Percentiles rank a stretch among this genome's conserved stretches.
Evolutionary conservation across 164 flowering plant genomes (phyloP).

Genomic region (Magnolia changhungtana): DNA sequence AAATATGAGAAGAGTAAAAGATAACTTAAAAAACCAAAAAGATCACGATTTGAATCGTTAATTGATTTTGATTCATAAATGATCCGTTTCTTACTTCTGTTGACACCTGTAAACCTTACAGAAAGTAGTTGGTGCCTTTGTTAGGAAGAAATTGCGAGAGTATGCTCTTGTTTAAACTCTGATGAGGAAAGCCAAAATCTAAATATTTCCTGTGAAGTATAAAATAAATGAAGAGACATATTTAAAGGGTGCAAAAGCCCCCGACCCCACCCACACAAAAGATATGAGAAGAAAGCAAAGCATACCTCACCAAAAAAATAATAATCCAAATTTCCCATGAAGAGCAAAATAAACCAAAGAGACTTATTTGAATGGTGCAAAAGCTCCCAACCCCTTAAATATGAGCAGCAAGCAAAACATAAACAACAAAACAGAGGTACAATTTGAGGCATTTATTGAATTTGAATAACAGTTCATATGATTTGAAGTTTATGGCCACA

Average conservation of each 20-base stretch:
- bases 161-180: neutral
- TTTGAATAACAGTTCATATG: neutral
- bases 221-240: no score
- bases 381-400: neutral
- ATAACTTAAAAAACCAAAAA: neutral
- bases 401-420: neutral
- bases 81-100: neutral
- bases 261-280: neutral
- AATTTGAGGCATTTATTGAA: neutral
- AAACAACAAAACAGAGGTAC: neutral
- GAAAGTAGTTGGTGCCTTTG: neutral
- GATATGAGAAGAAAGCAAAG: neutral
- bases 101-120: neutral
- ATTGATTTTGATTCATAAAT: neutral
- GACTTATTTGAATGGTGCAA: neutral
- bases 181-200: neutral
- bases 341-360: neutral
- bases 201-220: neutral
- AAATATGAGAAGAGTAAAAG: neutral
- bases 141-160: neutral
- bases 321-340: neutral
- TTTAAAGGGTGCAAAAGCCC: neutral
- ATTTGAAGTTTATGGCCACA: neutral
- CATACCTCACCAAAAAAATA: neutral
- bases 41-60: neutral